These are phyloP conservation scores for Chalciporus piperatus DNA, from an alignment of 768 basidiomycete species.

Conservation along the genomic window DNA sequence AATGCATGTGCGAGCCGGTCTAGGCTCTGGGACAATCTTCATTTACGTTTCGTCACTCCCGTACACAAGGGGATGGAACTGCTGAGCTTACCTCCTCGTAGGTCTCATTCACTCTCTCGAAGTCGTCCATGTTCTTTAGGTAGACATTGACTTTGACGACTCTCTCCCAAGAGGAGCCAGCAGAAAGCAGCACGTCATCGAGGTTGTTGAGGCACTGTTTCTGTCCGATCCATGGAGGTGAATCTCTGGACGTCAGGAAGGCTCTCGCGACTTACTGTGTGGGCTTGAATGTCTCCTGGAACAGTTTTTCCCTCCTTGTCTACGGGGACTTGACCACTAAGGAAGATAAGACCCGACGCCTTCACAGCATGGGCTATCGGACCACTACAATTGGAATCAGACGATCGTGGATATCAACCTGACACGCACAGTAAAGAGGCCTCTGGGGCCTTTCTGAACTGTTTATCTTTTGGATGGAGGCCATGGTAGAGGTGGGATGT, in stretches of 20 bases:
- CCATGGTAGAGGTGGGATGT: conserved; percentile 26
- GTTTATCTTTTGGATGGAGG: conserved; percentile 57
- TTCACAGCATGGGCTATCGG: conserved; percentile 53
- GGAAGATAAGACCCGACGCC: conserved; percentile 55
- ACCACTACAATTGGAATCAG: neutral
- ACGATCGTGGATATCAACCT: neutral
- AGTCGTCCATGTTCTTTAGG: conserved; percentile 59
- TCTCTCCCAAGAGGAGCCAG: conserved; percentile 60
- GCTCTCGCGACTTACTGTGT: conserved; percentile 43
- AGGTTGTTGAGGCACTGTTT: conserved; percentile 58
- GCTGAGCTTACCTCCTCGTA: conserved; percentile 46
- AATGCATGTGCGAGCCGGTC: conserved; percentile 75
- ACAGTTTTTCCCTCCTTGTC: conserved; percentile 48
- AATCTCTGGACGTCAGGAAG: neutral
- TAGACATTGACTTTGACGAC: conserved; percentile 58
- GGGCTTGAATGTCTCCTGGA: conserved; percentile 54
- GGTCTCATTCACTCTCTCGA: conserved; percentile 52
- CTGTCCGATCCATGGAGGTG: conserved; percentile 28
- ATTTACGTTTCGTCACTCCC: neutral
- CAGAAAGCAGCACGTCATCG: conserved; percentile 48
- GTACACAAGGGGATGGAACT: neutral
- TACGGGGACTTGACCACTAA: conserved; percentile 59
- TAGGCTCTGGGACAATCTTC: conserved; percentile 50
- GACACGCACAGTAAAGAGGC: conserved; percentile 12
- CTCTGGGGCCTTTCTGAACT: conserved; percentile 39